These are phyloP conservation scores for Dipteronia sinensis DNA, from an alignment of 345 rosid genomes.

Conservation along the genomic window DNA sequence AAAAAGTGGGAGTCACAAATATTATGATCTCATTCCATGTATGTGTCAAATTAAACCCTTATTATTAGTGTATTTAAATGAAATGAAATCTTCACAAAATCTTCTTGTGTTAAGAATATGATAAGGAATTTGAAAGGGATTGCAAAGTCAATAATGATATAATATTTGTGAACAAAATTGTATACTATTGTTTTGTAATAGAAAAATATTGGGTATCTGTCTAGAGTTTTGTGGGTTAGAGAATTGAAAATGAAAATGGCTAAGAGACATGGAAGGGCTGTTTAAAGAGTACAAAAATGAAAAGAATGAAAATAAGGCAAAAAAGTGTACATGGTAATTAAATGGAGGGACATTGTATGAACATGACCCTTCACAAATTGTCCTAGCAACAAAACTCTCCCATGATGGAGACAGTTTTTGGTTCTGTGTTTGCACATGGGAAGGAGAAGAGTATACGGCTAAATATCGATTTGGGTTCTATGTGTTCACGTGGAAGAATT, in stretches of 20 bases:
- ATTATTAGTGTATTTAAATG: not conserved
- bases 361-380: constrained; percentile 20
- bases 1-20: constrained; percentile 11
- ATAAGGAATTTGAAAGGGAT: not conserved
- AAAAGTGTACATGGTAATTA: constrained; percentile 1
- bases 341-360: not conserved
- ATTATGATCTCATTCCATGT: not conserved
- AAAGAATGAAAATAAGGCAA: constrained; percentile 7
- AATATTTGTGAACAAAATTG: not conserved
- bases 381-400: constrained; percentile 9
- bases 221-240: not conserved
- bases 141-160: constrained; percentile 16
- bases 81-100: constrained; percentile 29
- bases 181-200: not conserved
- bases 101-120: constrained; percentile 13
- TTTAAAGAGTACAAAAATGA: constrained; percentile 21
- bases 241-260: constrained; percentile 10
- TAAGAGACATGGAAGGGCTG: constrained; percentile 16
- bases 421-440: not conserved
- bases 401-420: constrained; percentile 21
- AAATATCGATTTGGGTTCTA: not conserved
- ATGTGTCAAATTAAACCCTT: not conserved
- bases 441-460: not conserved
- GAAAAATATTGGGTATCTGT: not conserved
- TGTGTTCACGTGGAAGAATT: not conserved